phyloP scores from a whole-genome alignment of 1,284 basidiomycete genomes.

The Porogramme epimiltina region DNA sequence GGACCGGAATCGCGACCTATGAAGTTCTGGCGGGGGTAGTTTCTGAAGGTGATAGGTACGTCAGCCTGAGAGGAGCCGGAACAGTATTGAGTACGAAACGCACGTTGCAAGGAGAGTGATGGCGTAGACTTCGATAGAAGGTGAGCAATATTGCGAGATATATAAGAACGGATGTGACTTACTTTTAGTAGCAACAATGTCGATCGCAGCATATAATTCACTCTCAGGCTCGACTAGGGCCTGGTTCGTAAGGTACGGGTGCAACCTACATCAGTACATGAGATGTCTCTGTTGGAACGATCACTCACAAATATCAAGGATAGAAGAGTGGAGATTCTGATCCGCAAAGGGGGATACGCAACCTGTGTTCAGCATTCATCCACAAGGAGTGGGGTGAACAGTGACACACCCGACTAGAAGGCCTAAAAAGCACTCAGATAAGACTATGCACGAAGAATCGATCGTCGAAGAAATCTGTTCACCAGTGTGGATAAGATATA shows the following conservation, averaged over 20 bases:
- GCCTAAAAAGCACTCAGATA: background rate
- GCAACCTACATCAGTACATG: too few species aligned
- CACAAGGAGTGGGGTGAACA: background rate
- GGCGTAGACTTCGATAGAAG: background rate
- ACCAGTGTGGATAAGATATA: conserved; percentile 10
- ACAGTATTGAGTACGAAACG: too few species aligned
- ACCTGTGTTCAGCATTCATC: background rate
- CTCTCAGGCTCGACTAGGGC: conserved; percentile 2
- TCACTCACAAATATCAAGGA: conserved; percentile 10
- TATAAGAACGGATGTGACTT: background rate
- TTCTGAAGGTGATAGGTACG: too few species aligned
- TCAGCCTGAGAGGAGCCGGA: too few species aligned
- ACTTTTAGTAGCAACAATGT: conserved; percentile 12
- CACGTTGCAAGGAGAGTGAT: conserved; percentile 3
- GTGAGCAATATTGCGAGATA: background rate
- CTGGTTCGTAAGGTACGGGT: background rate
- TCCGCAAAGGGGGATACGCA: background rate
- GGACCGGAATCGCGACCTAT: too few species aligned
- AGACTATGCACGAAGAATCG: background rate
- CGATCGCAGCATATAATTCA: background rate
- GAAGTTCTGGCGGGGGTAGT: too few species aligned
- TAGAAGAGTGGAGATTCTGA: conserved; percentile 4
- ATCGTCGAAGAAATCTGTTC: background rate
- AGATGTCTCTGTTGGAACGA: too few species aligned
- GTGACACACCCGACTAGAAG: conserved; percentile 6